Base-by-base conservation (phyloP, 2,329 filamentous ascomycete species). In the Venturia pyrina region DNA sequence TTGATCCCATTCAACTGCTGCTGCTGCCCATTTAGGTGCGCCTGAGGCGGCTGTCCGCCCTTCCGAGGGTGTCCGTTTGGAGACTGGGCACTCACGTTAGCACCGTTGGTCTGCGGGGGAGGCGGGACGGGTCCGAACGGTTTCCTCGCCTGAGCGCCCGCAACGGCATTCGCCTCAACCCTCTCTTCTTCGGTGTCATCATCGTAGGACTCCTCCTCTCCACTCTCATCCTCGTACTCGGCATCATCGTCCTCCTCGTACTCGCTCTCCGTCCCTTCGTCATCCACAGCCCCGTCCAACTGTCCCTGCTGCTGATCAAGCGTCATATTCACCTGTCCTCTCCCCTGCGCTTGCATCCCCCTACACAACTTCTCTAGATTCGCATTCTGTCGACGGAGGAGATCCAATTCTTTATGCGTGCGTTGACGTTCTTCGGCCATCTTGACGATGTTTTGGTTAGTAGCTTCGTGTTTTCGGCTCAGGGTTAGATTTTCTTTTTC, bases 401-500 rank as follows among this genome's bases (percentile, higher is more conserved):
- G 86, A 69, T 96, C 90, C 65, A 93, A 82, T 69, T 91, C 88
- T 69, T 89, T 86, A 69, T 91, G 85, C 72, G 87, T 85, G 71
- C 88, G 86, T 40, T 87, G 89, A 19, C 95, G 88, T 76, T 98
- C 93, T 76, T 97, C 92, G 3, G 93, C 95, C 93, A 98, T 96
- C 73, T 95, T 90, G 67, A 97, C 86, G 73, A 99, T 97, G 76
- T 96, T 98, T 70, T 90, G 88, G 73, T 95, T 95, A 34, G 93
- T 96, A 61, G 91, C 87, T 71, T 97, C 93, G 76, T 97, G 93
- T 77, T 97, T 96, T 66, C 93, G 87, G 70, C 91, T 96, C 63
- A 96, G 84, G 21, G 86, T 89, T 71, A 95, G 89, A 72, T 99
- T 98, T 74, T 99, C 95, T 78, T 96, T 96, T 76, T 99, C 95